These are phyloP conservation scores for Elaeis guineensis DNA, from an alignment of 176 grass and related monocot genomes.

Conservation along the genomic window DNA sequence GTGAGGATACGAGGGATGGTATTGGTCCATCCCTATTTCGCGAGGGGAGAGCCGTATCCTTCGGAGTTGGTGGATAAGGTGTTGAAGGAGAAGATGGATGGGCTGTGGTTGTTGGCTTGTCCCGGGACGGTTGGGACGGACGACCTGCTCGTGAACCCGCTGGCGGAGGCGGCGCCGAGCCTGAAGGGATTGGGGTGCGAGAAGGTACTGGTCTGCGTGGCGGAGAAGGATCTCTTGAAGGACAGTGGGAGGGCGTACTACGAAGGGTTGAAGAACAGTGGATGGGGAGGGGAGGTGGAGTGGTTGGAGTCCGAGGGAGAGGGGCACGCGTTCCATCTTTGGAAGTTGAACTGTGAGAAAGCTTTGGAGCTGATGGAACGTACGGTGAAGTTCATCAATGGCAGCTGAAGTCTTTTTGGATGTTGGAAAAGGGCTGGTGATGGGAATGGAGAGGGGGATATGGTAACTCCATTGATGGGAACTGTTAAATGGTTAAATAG, in stretches of 20 bases:
- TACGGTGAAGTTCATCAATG: neutral
- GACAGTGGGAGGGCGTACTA: slow-evolving; percentile 38
- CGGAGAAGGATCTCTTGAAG: slow-evolving; percentile 28
- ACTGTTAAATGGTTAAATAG: too few relatives aligned
- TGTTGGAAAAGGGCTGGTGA: too few relatives aligned
- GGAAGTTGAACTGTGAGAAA: slow-evolving; percentile 26
- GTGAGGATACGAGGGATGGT: too few relatives aligned
- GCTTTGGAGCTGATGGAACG: slow-evolving; percentile 15
- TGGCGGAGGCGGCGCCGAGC: slow-evolving; percentile 26
- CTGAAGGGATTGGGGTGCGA: slow-evolving; percentile 24
- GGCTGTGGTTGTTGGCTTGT: too few relatives aligned
- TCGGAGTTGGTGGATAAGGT: slow-evolving; percentile 26
- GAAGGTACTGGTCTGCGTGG: slow-evolving; percentile 39
- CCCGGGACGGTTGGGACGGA: slow-evolving; percentile 22
- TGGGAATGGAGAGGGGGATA: too few relatives aligned
- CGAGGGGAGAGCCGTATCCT: slow-evolving; percentile 20
- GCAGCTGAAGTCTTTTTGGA: too few relatives aligned
- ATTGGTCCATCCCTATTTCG: too few relatives aligned
- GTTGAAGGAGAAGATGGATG: slow-evolving; percentile 32
- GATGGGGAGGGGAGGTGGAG: slow-evolving; percentile 39
- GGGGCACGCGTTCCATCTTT: slow-evolving; percentile 38
- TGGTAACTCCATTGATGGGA: too few relatives aligned
- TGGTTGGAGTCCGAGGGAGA: slow-evolving; percentile 30
- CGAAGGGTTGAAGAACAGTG: slow-evolving; percentile 26
- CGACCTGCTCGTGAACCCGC: slow-evolving; percentile 42